phyloP scores from a whole-genome alignment of 2,329 filamentous ascomycete genomes.

The Fusarium chlamydosporum region DNA sequence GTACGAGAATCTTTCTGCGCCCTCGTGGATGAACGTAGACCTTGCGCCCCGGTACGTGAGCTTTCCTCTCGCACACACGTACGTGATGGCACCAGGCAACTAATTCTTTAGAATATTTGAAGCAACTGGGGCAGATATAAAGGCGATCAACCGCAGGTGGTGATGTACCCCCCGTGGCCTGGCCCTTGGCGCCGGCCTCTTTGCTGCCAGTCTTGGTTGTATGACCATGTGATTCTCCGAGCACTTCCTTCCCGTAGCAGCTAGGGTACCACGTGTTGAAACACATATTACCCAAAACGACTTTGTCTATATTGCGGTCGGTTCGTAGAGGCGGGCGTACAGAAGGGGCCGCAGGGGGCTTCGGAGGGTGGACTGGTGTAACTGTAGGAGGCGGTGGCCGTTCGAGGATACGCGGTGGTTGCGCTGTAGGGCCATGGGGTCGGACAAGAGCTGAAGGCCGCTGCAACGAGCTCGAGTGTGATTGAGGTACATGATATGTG shows the following conservation, averaged over 20 bases:
- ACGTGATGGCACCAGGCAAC: constrained; percentile 72
- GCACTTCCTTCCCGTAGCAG: constrained; percentile 82
- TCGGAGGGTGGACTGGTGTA: constrained; percentile 56
- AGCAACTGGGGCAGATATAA: constrained; percentile 93
- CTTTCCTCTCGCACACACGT: constrained; percentile 67
- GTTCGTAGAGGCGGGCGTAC: constrained; percentile 58
- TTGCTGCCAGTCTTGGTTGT: constrained; percentile 50
- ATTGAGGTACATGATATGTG: constrained; percentile 58
- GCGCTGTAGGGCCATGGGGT: constrained; percentile 54
- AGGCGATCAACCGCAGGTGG: constrained; percentile 73
- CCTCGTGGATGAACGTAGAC: constrained; percentile 77
- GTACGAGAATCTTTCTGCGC: constrained; percentile 58
- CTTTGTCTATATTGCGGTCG: constrained; percentile 86
- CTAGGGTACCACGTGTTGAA: constrained; percentile 95
- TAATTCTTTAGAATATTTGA: constrained; percentile 84
- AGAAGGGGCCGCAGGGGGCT: constrained; percentile 49
- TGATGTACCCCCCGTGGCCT: constrained; percentile 45
- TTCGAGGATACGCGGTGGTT: constrained; percentile 52
- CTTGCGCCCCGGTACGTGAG: constrained; percentile 73
- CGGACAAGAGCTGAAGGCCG: constrained; percentile 53
- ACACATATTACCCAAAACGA: constrained; percentile 85
- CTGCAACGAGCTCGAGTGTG: constrained; percentile 46
- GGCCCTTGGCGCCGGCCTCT: constrained; percentile 51
- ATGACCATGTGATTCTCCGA: constrained; percentile 64
- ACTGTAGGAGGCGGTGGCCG: constrained; percentile 50